These are phyloP conservation scores for Podospora tetraspora DNA, from an alignment of 495 filamentous ascomycete species.

Conservation along the genomic window DNA sequence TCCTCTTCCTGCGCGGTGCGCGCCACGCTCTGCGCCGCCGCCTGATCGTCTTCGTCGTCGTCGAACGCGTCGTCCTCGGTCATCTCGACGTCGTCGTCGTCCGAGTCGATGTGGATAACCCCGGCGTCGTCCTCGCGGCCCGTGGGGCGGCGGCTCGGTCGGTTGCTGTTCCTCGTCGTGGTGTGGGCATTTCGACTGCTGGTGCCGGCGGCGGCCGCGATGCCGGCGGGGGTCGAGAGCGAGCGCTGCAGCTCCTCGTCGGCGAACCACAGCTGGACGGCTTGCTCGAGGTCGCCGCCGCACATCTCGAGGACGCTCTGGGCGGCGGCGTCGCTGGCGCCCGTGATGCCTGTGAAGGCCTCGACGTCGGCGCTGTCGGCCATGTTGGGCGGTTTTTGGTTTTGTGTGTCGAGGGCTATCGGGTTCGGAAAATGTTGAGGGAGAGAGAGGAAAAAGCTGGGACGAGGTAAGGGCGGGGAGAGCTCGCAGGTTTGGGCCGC, in stretches of 20 bases:
- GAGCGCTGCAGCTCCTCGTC: conserved; percentile 60
- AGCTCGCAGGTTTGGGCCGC: background rate
- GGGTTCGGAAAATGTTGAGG: too few species aligned
- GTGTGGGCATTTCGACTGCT: conserved; percentile 15
- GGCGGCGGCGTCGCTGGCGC: conserved; percentile 54
- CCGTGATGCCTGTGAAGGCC: conserved; percentile 67
- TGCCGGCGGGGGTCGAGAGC: conserved; percentile 37
- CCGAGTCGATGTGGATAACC: conserved; percentile 67
- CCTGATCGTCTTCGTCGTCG: conserved; percentile 26
- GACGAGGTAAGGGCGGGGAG: background rate
- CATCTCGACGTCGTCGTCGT: conserved; percentile 54
- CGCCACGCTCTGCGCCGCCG: conserved; percentile 34
- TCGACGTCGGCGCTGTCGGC: conserved; percentile 52
- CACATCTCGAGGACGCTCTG: conserved; percentile 75
- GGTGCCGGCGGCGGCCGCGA: conserved; percentile 25
- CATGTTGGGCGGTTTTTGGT: conserved; percentile 47
- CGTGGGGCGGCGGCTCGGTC: conserved; percentile 22
- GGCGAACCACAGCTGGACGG: conserved; percentile 83
- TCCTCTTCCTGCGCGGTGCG: conserved; percentile 59
- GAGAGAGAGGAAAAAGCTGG: background rate
- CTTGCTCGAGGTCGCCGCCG: conserved; percentile 75
- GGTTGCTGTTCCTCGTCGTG: background rate
- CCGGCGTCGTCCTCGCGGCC: conserved; percentile 52
- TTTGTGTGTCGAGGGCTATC: background rate
- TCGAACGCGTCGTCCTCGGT: conserved; percentile 49